Base-by-base conservation (phyloP, 1,139 yeast species). In the Nakaseomyces sp. region DNA sequence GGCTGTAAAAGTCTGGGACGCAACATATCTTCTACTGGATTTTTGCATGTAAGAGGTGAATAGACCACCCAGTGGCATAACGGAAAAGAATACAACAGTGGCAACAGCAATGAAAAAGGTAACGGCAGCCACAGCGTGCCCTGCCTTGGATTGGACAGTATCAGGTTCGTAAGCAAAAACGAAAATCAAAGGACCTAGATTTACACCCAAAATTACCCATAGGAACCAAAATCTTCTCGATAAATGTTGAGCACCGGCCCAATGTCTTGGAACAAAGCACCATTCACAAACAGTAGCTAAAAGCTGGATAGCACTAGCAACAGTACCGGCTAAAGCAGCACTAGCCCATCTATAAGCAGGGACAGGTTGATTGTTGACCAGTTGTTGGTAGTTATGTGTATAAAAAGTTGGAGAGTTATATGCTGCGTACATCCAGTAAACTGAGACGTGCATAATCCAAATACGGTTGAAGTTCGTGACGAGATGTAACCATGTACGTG, bases 191-290 rank as follows among this genome's bases (percentile, higher is more conserved):
- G 97, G 95, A 56, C 80, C 91, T 64, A 91, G 70, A 67, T 91
- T 91, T 53, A 81, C 61, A 45, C 73, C 69, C 50, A 89, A 71
- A 51, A 89, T 76, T 44, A 77, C 53, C 47, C 81, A 57, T 64
- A 91, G 68, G 63, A 89, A 84, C 71, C 80, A 58, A 59, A 91
- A 72, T 65, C 98, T 84, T 67, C 96, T 83, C 40, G 88, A 71
- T 64, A 91, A 77, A 64, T 86, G 96, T 70, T 91, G 97, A 66
- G 97, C 97, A 68, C 98, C 98, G 24, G 97, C 94, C 97, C 97
- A 91, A 58, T 82, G 79, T 69, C 98, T 81, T 52, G 98, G 98
- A 51, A 91, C 98, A 63, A 87, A 91, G 65, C 81, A 73, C 96
- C 96, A 91, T 69, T 91, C 98, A 59, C 86, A 79, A 42, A 87